Evolutionary conservation across 2,329 filamentous ascomycete species (phyloP).

Genomic region (Ophidiomyces ophidiicola): DNA sequence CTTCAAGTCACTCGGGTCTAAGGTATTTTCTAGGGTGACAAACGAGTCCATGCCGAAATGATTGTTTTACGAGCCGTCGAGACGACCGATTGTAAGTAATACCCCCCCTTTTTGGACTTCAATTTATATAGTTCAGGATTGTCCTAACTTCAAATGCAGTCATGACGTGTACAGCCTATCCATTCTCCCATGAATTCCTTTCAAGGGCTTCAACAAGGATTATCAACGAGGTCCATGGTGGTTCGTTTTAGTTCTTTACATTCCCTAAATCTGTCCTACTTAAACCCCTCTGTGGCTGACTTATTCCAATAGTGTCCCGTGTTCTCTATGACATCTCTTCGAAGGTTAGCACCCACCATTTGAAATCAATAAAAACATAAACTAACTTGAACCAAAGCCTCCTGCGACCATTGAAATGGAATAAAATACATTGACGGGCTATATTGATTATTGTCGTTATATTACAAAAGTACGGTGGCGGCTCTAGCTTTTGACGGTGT

Average conservation of each 20-base stretch:
- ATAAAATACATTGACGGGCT: too few relatives aligned
- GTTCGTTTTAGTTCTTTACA: neutral
- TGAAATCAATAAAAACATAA: constrained; percentile 41
- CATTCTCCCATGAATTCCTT: constrained; percentile 54
- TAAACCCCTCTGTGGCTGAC: too few relatives aligned
- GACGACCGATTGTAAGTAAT: constrained; percentile 41
- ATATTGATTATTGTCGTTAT: too few relatives aligned
- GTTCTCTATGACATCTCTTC: constrained; percentile 41
- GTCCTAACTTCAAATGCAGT: constrained; percentile 23
- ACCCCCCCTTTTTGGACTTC: neutral
- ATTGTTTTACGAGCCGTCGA: constrained; percentile 50
- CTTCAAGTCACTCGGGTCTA: constrained; percentile 16
- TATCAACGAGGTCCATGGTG: constrained; percentile 60
- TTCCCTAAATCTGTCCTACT: neutral
- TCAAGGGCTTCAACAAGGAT: constrained; percentile 54
- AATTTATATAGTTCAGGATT: neutral
- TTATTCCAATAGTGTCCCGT: constrained; percentile 50
- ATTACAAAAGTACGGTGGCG: too few relatives aligned
- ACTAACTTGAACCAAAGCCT: constrained; percentile 41
- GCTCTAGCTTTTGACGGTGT: too few relatives aligned
- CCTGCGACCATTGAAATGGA: constrained; percentile 64
- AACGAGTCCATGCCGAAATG: constrained; percentile 52
- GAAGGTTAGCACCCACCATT: constrained; percentile 14
- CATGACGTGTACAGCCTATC: constrained; percentile 62
- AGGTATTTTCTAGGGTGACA: constrained; percentile 41